These are phyloP conservation scores for Gardenia jasminoides DNA, from an alignment of 257 asterid species.

Conservation along the genomic window DNA sequence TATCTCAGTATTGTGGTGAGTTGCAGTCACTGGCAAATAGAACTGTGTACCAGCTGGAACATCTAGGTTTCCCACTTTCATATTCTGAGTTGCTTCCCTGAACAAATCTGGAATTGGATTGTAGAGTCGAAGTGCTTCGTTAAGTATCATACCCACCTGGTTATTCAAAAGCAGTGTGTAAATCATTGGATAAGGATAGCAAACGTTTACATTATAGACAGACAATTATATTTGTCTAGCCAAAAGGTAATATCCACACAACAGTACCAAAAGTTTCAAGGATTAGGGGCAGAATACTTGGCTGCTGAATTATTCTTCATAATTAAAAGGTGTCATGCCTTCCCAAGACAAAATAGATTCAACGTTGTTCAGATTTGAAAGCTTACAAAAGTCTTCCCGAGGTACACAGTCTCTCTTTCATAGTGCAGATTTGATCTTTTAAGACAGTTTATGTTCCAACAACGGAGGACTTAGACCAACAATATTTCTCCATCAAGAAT, in stretches of 20 bases:
- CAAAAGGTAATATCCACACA: not conserved
- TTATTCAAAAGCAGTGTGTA: not conserved
- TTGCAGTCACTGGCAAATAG: constrained; percentile 45
- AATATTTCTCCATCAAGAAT: not conserved
- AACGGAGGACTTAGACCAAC: not conserved
- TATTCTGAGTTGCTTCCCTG: constrained; percentile 40
- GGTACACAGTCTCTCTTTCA: not conserved
- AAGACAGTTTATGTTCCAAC: not conserved
- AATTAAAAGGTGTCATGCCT: not conserved
- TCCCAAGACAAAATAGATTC: no score
- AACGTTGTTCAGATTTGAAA: not conserved
- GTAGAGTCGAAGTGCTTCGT: constrained; percentile 62
- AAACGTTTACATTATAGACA: not conserved
- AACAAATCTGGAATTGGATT: constrained; percentile 44
- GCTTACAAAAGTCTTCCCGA: not conserved
- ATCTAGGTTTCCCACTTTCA: constrained; percentile 51
- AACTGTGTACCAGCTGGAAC: constrained; percentile 57
- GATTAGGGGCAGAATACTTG: not conserved
- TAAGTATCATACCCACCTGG: constrained; percentile 58
- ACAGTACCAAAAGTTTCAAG: not conserved
- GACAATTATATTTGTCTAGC: not conserved
- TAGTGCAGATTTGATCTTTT: not conserved
- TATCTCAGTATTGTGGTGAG: constrained; percentile 45
- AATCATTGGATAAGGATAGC: not conserved
- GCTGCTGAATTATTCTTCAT: not conserved